Evolutionary conservation across 2,329 filamentous ascomycete genomes (phyloP).

Genomic region (Penicillium hordei): DNA sequence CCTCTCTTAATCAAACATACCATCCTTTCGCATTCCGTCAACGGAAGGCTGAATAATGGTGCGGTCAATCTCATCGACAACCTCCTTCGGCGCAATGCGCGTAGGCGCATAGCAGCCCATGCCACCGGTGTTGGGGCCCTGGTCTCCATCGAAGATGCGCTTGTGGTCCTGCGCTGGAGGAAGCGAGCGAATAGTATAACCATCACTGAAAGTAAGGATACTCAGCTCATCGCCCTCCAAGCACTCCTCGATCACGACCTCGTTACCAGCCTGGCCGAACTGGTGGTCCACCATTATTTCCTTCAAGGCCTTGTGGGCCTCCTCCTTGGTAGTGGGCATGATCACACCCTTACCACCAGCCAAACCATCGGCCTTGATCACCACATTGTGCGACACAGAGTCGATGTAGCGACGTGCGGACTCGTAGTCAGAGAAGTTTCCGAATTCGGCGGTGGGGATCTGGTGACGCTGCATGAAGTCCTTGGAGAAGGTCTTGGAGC

Average conservation of each 20-base stretch:
- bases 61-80: slow-evolving; percentile 75
- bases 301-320: slow-evolving; percentile 77
- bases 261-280: slow-evolving; percentile 81
- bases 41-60: slow-evolving; percentile 88
- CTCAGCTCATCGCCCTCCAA: slow-evolving; percentile 88
- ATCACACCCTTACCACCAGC: slow-evolving; percentile 96
- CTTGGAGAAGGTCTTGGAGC: slow-evolving; percentile 95
- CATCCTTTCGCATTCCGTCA: slow-evolving; percentile 80
- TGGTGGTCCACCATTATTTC: slow-evolving; percentile 88
- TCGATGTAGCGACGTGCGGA: slow-evolving; percentile 73
- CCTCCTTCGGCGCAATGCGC: slow-evolving; percentile 69
- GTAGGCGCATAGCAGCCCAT: slow-evolving; percentile 99
- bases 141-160: slow-evolving; percentile 84
- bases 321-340: slow-evolving; percentile 75
- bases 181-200: slow-evolving; percentile 76
- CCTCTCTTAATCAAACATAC: slow-evolving; percentile 64
- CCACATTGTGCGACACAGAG: slow-evolving; percentile 67
- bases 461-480: slow-evolving; percentile 92
- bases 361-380: slow-evolving; percentile 91
- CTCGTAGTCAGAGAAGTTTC: slow-evolving; percentile 80
- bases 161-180: slow-evolving; percentile 97
- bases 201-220: slow-evolving; percentile 88
- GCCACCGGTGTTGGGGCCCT: slow-evolving; percentile 90
- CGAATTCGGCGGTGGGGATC: slow-evolving; percentile 88
- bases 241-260: slow-evolving; percentile 95